Evolutionary conservation across 148 eudicot genomes (phyloP), one percentile per base, ranked within the genome.

Genomic region (Fagopyrum homotropicum): DNA sequence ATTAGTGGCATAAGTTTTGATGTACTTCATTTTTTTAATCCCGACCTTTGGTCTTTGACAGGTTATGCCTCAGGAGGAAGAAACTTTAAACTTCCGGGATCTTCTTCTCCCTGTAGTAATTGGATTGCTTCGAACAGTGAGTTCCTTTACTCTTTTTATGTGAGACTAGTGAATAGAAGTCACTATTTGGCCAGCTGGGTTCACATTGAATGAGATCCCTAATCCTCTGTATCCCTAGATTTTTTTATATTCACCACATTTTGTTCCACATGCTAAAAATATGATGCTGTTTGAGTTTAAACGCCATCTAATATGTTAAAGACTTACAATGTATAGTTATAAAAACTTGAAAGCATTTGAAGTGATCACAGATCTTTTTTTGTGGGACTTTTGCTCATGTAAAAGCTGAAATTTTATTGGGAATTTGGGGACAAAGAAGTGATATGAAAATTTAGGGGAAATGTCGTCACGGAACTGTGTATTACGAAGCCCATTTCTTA

Each of bases 91-190:
- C 77, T 83, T 89, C 75, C 91, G 84, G 80, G 98, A 96, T 82
- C 89, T 73, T 79, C 89, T 96, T 82, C 88, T 96, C 45, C 99
- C 99, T 29, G 81, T 90, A 76, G 75, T 89, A 63, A 87, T 96
- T 83, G 98, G 99, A 61, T 81, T 96, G 84, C 94, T 96, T 68
- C 91, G 96, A 88, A 92, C 98, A 43, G 99, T 92, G 77, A 86
- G 98, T 80, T 61, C 17, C 44, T 9, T 44, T 15, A 2, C 50
- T 50, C 54, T 50, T 57, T 57, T 7, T 8, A 19, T 57, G 63
- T 57, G 57, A 52, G 16, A 12, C 57, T 49, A 52, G 19, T 52
- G 57, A 52, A 14, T 52, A 52, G n/a, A 52, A 52, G 57, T 52
- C 15, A 51, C 15, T 11, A 51, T 52, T 52, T 52, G 8, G 1